Evolutionary conservation across 257 asterid species (phyloP).

Genomic region (Gentiana dahurica): DNA sequence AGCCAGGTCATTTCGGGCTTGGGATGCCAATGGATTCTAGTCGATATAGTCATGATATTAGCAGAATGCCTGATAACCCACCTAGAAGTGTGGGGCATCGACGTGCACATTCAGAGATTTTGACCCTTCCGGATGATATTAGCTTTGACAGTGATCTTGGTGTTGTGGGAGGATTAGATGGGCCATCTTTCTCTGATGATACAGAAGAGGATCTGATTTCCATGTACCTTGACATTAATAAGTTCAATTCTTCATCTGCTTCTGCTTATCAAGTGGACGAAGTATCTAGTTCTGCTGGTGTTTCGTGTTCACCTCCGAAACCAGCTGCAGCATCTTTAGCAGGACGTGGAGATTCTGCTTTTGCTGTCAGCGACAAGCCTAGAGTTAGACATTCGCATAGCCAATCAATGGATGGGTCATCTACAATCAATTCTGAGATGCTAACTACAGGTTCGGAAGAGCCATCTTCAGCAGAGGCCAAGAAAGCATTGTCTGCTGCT

Average conservation of each 20-base stretch:
- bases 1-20: conserved; percentile 49
- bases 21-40: conserved; percentile 35
- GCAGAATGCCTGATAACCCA: conserved; percentile 89
- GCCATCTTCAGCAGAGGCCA: conserved; percentile 56
- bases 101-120: conserved; percentile 91
- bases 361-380: conserved; percentile 41
- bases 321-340: conserved; percentile 17
- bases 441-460: conserved; percentile 72
- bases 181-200: conserved; percentile 78
- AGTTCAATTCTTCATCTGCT: conserved; percentile 65
- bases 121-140: conserved; percentile 87
- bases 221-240: conserved; percentile 81
- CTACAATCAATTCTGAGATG: conserved; percentile 77
- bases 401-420: conserved; percentile 98
- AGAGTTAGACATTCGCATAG: conserved; percentile 92
- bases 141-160: conserved; percentile 95
- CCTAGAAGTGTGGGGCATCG: conserved; percentile 75
- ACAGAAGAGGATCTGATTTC: conserved; percentile 76
- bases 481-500: conserved; percentile 90
- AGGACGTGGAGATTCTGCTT: conserved; percentile 25
- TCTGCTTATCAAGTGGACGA: conserved; percentile 62
- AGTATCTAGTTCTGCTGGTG: conserved; percentile 42
- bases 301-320: conserved; percentile 33
- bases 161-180: conserved; percentile 85
- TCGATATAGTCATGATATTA: conserved; percentile 67